Percentiles rank a stretch among this genome's conserved stretches.
Evolutionary conservation across 495 filamentous ascomycete species (phyloP).

Genomic region (Tuber umbilicatum): DNA sequence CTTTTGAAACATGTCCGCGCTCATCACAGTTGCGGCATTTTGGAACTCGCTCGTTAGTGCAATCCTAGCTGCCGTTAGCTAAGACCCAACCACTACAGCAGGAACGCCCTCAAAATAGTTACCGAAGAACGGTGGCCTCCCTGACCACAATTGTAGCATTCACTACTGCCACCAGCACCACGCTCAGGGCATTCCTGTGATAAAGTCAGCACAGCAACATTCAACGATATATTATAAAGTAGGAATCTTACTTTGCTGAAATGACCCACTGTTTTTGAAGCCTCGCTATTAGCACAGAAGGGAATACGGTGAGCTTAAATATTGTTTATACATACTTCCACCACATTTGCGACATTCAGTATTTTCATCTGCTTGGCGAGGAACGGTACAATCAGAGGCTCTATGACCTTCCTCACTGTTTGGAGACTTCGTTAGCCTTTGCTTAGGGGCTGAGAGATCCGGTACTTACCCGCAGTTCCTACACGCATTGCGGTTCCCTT

Average conservation of each 20-base stretch:
- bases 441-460: background rate
- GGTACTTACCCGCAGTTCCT: constrained; percentile 69
- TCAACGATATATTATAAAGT: background rate
- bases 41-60: constrained; percentile 46
- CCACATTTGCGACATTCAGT: constrained; percentile 78
- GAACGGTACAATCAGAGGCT: constrained; percentile 60
- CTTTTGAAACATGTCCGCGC: constrained; percentile 62
- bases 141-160: constrained; percentile 59
- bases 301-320: background rate
- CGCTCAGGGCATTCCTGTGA: constrained; percentile 61
- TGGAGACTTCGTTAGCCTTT: constrained; percentile 13
- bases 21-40: constrained; percentile 68
- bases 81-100: background rate
- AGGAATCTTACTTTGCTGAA: constrained; percentile 51
- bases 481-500: constrained; percentile 50
- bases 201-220: background rate
- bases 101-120: background rate
- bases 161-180: constrained; percentile 46
- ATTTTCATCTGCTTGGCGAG: constrained; percentile 57
- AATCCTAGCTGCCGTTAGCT: constrained; percentile 35
- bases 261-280: constrained; percentile 58
- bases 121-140: constrained; percentile 44
- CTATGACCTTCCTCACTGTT: constrained; percentile 54
- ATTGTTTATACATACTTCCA: constrained; percentile 51
- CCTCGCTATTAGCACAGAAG: background rate